Evolutionary conservation across 2,329 filamentous ascomycete species (phyloP).

Genomic region (Diaporthe batatas): DNA sequence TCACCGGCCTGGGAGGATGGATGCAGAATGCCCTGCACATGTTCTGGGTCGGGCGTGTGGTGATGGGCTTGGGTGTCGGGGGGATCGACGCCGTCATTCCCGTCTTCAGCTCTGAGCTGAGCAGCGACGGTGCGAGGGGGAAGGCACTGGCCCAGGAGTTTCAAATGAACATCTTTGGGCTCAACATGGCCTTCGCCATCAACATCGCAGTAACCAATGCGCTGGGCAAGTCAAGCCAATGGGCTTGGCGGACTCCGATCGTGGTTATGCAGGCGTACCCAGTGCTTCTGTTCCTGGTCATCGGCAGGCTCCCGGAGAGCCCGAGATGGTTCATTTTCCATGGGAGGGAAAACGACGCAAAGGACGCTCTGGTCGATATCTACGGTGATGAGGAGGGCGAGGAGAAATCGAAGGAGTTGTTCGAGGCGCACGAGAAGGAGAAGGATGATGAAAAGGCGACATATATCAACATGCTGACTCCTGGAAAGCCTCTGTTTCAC

Average conservation of each 20-base stretch:
- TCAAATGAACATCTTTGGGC: slow-evolving; percentile 73
- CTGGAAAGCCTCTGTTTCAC: slow-evolving; percentile 68
- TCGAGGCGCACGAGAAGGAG: slow-evolving; percentile 64
- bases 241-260: slow-evolving; percentile 74
- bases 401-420: slow-evolving; percentile 57
- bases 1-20: slow-evolving; percentile 40
- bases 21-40: slow-evolving; percentile 29
- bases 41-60: slow-evolving; percentile 46
- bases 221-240: slow-evolving; percentile 68
- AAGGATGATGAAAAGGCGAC: slow-evolving; percentile 57
- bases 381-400: slow-evolving; percentile 58
- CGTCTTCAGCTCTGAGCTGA: slow-evolving; percentile 69
- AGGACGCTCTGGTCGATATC: slow-evolving; percentile 60
- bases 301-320: slow-evolving; percentile 67
- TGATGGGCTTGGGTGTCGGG: slow-evolving; percentile 64
- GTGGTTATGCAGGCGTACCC: slow-evolving; percentile 73
- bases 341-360: slow-evolving; percentile 63
- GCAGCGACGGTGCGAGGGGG: slow-evolving; percentile 68
- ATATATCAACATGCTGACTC: slow-evolving; percentile 71
- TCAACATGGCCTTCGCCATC: slow-evolving; percentile 72
- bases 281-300: slow-evolving; percentile 64
- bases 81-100: slow-evolving; percentile 73
- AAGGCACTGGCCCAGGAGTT: slow-evolving; percentile 73
- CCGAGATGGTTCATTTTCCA: slow-evolving; percentile 70
- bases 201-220: slow-evolving; percentile 67